These are phyloP conservation scores for Skeletonema potamos DNA, from an alignment of 108 stramenopile genomes.

Conservation along the genomic window DNA sequence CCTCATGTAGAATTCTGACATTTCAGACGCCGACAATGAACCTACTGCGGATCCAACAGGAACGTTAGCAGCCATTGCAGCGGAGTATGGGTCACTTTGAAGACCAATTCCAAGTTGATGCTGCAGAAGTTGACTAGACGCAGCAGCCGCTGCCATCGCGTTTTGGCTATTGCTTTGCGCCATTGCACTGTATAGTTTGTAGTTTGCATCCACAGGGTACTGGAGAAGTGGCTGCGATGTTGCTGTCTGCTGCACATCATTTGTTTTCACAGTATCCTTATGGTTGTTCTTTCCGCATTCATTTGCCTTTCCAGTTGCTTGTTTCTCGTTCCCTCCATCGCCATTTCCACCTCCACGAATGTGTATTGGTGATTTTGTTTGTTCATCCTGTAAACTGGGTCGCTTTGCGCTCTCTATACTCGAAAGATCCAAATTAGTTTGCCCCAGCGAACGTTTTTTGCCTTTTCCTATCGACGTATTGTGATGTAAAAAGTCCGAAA, in stretches of 20 bases:
- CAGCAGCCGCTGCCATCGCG: slow-evolving; percentile 44
- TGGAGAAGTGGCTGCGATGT: neutral
- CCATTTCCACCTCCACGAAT: slow-evolving; percentile 37
- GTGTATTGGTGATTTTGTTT: slow-evolving; percentile 1
- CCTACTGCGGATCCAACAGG: slow-evolving; percentile 8
- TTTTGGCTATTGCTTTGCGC: slow-evolving; percentile 12
- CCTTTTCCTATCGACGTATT: neutral
- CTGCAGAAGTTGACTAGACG: slow-evolving; percentile 16
- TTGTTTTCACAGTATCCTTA: neutral
- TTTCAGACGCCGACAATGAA: slow-evolving; percentile 11
- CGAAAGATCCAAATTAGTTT: neutral
- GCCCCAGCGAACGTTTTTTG: slow-evolving; percentile 7
- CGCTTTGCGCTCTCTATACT: neutral
- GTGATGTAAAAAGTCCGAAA: slow-evolving; percentile 13
- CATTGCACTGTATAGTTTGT: slow-evolving; percentile 9
- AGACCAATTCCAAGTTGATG: slow-evolving; percentile 1
- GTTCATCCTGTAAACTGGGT: slow-evolving; percentile 1
- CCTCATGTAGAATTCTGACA: slow-evolving; percentile 24
- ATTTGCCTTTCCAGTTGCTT: neutral
- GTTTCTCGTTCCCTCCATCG: slow-evolving; percentile 7
- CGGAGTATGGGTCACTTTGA: slow-evolving; percentile 3
- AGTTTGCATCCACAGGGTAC: slow-evolving; percentile 25
- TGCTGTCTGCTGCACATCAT: slow-evolving; percentile 3
- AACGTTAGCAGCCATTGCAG: neutral
- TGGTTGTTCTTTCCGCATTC: neutral